Evolutionary conservation across 495 filamentous ascomycete genomes (phyloP), one percentile per base, ranked within the genome.

Genomic region (Immersiella caudata): DNA sequence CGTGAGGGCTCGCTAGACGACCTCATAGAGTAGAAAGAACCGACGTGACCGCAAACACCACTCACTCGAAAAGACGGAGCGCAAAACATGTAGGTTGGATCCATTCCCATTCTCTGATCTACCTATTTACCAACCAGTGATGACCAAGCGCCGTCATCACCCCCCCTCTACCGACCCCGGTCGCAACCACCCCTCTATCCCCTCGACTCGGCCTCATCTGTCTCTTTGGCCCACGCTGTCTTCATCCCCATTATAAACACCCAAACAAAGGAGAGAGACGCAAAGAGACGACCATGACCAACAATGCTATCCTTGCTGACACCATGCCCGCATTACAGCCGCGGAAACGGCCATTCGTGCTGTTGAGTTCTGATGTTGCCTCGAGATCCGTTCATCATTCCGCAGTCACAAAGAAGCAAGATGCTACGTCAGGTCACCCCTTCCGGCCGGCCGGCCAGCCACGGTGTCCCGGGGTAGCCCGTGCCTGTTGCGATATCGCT

Each of bases 401-500:
- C 63, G 52, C 35, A 58, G 36, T 36, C 51, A 59, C 36, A 60
- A 51, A 60, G 51, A 69, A 67, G 51, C 58, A 64, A 68, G 66
- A 65, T 36, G 22, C 66, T 54, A 65, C 27, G 62, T 54, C 24
- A 40, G 59, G 11, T 20, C 25, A 35, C 36, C 33, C 61, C 64
- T 36, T 69, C 62, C 69, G 67, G 62, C 67, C 59, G 64, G 67
- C 62, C 67, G 65, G 35, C 27, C 40, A 14, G 40, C 40, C 5
- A 36, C 5, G 40, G 40, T 46, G 16, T 46, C 40, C 40, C 4
- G 16, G 40, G 40, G 57, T 55, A 63, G 61, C 33, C 60, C 61
- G 61, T 65, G 67, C 62, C 72, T 68, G 68, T 49, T 70, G 68
- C 64, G 58, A 67, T 69, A 66, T 64, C 66, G 66, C 67, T 67